A percentile compares a stretch with the other conserved stretches of the same genome.
phyloP scores from a whole-genome alignment of 345 rosid species.

The Streptanthus diversifolius region DNA sequence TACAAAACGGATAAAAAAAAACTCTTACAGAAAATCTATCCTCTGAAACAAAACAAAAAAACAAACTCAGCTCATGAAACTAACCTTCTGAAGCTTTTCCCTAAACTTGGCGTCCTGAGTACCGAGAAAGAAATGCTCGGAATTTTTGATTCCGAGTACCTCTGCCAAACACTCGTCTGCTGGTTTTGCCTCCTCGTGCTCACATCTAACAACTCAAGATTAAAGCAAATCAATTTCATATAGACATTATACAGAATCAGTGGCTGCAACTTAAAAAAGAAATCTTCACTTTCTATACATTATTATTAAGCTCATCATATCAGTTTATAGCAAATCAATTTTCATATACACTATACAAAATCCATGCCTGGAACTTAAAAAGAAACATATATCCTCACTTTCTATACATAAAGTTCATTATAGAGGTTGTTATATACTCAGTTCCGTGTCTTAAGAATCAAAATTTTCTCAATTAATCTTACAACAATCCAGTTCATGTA shows the following conservation, averaged over 20 bases:
- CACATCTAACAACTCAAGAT: constrained; percentile 49
- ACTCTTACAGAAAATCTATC: background rate
- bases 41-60: background rate
- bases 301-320: background rate
- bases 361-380: background rate
- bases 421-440: background rate
- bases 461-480: background rate
- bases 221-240: constrained; percentile 6
- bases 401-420: background rate
- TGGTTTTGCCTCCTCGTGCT: constrained; percentile 57
- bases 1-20: background rate
- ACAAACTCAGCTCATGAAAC: constrained; percentile 1
- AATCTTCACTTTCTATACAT: background rate
- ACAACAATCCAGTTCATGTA: no score
- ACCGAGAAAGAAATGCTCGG: constrained; percentile 81
- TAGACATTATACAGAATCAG: background rate
- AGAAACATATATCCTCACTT: background rate
- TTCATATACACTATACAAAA: background rate
- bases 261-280: background rate
- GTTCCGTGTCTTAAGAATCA: background rate
- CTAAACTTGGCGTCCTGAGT: constrained; percentile 75
- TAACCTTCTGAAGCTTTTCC: constrained; percentile 63
- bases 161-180: constrained; percentile 73
- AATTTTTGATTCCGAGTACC: constrained; percentile 54
- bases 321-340: background rate